Evolutionary conservation across 129 eudicot species (phyloP).

Genomic region (Artemisia tridentata): DNA sequence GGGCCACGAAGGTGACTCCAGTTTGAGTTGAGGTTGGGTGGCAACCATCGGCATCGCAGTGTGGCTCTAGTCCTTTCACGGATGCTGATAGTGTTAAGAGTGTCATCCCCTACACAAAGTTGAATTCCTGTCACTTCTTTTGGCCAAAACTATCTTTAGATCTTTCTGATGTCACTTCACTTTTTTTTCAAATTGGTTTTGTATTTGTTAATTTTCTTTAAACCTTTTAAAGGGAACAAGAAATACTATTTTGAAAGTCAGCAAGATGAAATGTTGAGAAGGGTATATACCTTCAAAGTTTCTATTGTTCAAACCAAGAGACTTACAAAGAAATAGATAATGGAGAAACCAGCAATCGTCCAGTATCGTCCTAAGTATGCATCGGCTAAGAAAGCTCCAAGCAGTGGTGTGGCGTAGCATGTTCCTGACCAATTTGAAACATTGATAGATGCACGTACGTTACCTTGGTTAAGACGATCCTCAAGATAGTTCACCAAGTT

Average conservation of each 20-base stretch:
- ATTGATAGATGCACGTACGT: slow-evolving; percentile 54
- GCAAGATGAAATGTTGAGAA: background rate
- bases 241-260: too few relatives aligned
- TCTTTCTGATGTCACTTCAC: background rate
- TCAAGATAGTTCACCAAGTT: slow-evolving; percentile 76
- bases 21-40: slow-evolving; percentile 50
- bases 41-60: slow-evolving; percentile 43
- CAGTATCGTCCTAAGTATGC: slow-evolving; percentile 79
- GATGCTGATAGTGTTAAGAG: slow-evolving; percentile 67
- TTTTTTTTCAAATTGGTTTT: too few relatives aligned
- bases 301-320: background rate
- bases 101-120: slow-evolving; percentile 64
- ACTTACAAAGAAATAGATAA: slow-evolving; percentile 68
- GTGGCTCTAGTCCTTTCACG: slow-evolving; percentile 51
- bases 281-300: background rate
- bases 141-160: background rate
- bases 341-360: slow-evolving; percentile 72
- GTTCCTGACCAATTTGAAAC: slow-evolving; percentile 89
- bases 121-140: background rate
- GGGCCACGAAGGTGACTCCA: slow-evolving; percentile 42
- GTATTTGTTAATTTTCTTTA: too few relatives aligned
- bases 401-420: slow-evolving; percentile 71
- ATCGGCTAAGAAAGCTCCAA: slow-evolving; percentile 91
- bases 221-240: too few relatives aligned
- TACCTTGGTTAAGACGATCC: slow-evolving; percentile 51